These are phyloP conservation scores for Zygotorulaspora danielsina DNA, from an alignment of 805 yeast species.

Conservation along the genomic window DNA sequence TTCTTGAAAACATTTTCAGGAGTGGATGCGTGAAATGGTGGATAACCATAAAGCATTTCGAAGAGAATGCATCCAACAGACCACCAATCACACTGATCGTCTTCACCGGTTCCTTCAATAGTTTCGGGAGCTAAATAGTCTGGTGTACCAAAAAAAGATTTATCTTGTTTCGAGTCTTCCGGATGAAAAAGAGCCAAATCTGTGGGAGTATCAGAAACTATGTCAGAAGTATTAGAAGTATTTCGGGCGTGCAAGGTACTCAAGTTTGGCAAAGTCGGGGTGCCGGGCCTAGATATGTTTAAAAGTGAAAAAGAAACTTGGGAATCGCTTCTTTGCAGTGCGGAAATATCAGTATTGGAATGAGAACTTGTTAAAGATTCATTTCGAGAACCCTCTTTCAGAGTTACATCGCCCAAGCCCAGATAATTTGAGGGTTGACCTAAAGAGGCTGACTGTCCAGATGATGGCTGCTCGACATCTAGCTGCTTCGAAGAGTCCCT, in stretches of 20 bases:
- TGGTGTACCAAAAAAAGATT: constrained; percentile 91
- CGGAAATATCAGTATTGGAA: constrained; percentile 22
- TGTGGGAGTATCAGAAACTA: constrained; percentile 21
- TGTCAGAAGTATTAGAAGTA: constrained; percentile 36
- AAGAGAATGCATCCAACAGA: constrained; percentile 92
- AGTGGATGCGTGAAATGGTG: constrained; percentile 84
- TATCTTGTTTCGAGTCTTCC: constrained; percentile 46
- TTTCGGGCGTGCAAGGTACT: constrained; percentile 25
- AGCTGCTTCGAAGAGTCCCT: constrained; percentile 10
- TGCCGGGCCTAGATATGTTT: constrained; percentile 29
- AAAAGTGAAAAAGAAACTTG: constrained; percentile 28
- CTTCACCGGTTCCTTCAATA: constrained; percentile 76
- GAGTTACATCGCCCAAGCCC: constrained; percentile 4
- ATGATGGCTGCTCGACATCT: constrained; percentile 5
- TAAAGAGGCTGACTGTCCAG: background rate
- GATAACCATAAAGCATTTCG: constrained; percentile 87
- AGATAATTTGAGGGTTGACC: constrained; percentile 1
- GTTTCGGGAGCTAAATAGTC: constrained; percentile 98
- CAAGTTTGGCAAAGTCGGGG: constrained; percentile 25
- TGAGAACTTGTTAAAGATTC: constrained; percentile 20
- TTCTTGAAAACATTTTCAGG: constrained; percentile 81
- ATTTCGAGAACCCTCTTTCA: constrained; percentile 15
- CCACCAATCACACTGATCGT: constrained; percentile 81
- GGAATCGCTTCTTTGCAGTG: constrained; percentile 31
- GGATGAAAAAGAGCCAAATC: constrained; percentile 75